Evolutionary conservation across 108 stramenopile genomes (phyloP), one percentile per base, ranked within the genome.

Genomic region (Halocafeteria seosinensis): DNA sequence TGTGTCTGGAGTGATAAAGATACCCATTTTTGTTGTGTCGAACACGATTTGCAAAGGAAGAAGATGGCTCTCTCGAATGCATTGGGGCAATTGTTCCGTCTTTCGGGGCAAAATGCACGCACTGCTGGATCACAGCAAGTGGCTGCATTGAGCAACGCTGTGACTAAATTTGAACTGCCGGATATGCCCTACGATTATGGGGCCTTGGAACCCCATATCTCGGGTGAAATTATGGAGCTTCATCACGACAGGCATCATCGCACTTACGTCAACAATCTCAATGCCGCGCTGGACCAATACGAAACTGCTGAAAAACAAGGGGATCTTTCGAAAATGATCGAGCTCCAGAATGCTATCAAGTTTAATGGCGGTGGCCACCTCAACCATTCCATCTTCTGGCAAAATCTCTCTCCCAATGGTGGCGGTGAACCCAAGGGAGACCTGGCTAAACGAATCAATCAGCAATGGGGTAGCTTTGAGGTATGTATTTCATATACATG

Each of bases 331-430:
- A n/a, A 38, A 28, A 65, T 70, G 63, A 64, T 65, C 25, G 64
- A 52, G 33, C 69, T 70, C 25, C 63, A 70, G 63, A 79, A 75
- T 33, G 91, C 91, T 17, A 70, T 93, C 55, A 89, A 89, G 65
- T 98, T 98, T 84, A 98, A 98, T 72, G 96, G 96, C 21, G 96
- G 96, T 1, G 96, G 96, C 29, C 94, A 95, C 68, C 50, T 98
- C 53, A 98, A 98, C 69, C 96, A 98, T 73, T 81, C 87, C 64
- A 71, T 95, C 62, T 95, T 95, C 73, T 95, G 94, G 94, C 85
- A 92, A 75, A 94, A 94, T 70, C 80, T 98, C 85, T 78, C 87
- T 27, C 90, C 93, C 38, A 89, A 90, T 51, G 82, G 79, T 50
- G 88, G 90, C 29, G 87, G 88, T 50, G 85, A 85, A 76, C 86